Percentiles rank a stretch among this genome's conserved stretches.
Evolutionary conservation across 179 eudicot genomes (phyloP).

Genomic region (Actinidia arguta): DNA sequence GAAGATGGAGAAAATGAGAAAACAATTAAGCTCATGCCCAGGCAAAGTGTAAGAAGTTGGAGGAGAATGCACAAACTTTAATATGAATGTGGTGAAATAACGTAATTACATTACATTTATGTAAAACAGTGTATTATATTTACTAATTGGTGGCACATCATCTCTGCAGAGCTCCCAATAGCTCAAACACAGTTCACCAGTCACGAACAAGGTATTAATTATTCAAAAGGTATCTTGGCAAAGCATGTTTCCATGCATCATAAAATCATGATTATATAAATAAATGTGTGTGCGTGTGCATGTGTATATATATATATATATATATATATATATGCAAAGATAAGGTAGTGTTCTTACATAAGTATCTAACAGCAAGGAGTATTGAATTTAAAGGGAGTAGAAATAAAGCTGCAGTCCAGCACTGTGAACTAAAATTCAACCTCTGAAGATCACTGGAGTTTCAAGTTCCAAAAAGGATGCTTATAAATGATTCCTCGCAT

Average conservation of each 20-base stretch:
- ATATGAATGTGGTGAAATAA: too few relatives aligned
- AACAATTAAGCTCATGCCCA: not conserved
- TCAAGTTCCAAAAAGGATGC: not conserved
- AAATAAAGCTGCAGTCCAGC: not conserved
- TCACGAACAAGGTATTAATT: not conserved
- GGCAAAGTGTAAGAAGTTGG: not conserved
- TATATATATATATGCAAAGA: not conserved
- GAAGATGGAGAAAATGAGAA: not conserved
- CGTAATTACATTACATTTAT: too few relatives aligned
- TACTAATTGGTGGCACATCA: not conserved
- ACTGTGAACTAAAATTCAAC: not conserved
- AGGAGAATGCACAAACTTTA: not conserved
- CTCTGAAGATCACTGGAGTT: not conserved
- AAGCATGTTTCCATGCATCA: not conserved
- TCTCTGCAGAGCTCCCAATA: not conserved
- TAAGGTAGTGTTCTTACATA: not conserved
- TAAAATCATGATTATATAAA: not conserved
- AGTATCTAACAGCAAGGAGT: not conserved
- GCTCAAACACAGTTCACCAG: not conserved
- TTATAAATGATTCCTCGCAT: not conserved
- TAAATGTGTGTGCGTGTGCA: too few relatives aligned
- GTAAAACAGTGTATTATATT: too few relatives aligned
- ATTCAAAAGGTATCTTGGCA: not conserved
- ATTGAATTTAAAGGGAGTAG: not conserved
- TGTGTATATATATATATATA: too few relatives aligned